phyloP scores from a whole-genome alignment of 2,329 filamentous ascomycete species.

The Cladosporium phlei region DNA sequence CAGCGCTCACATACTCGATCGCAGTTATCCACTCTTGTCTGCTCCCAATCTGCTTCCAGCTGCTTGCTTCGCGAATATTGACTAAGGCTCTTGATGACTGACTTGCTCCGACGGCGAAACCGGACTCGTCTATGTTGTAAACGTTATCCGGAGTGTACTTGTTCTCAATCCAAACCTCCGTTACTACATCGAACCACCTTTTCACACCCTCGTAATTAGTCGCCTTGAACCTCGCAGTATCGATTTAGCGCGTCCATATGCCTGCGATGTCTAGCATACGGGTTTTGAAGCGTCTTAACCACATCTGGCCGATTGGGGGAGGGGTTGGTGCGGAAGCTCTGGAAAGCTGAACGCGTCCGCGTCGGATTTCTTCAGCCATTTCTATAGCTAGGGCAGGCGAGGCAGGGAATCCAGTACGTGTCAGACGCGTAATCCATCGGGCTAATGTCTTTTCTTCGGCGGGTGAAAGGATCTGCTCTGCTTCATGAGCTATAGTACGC shows the following conservation, averaged over 20 bases:
- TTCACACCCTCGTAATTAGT: constrained; percentile 7
- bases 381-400: constrained; percentile 10
- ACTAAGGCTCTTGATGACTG: constrained; percentile 13
- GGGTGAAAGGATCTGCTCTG: constrained; percentile 10
- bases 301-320: constrained; percentile 10
- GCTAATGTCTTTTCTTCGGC: constrained; percentile 12
- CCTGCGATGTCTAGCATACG: constrained; percentile 8
- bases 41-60: constrained; percentile 11
- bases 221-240: constrained; percentile 6
- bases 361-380: constrained; percentile 14
- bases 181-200: constrained; percentile 14
- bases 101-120: constrained; percentile 7
- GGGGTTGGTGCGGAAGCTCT: not conserved
- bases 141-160: constrained; percentile 2
- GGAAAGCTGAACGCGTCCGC: constrained; percentile 3
- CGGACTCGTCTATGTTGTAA: constrained; percentile 14
- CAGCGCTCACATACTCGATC: constrained; percentile 15
- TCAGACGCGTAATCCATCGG: constrained; percentile 8
- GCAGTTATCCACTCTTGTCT: constrained; percentile 16
- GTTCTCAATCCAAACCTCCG: constrained; percentile 4
- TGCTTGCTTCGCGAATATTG: constrained; percentile 12
- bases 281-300: constrained; percentile 8
- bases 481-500: constrained; percentile 10
- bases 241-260: constrained; percentile 13
- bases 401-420: constrained; percentile 9